These are phyloP conservation scores for Nicotiana undulata DNA, from an alignment of 257 asterid genomes.

Conservation along the genomic window DNA sequence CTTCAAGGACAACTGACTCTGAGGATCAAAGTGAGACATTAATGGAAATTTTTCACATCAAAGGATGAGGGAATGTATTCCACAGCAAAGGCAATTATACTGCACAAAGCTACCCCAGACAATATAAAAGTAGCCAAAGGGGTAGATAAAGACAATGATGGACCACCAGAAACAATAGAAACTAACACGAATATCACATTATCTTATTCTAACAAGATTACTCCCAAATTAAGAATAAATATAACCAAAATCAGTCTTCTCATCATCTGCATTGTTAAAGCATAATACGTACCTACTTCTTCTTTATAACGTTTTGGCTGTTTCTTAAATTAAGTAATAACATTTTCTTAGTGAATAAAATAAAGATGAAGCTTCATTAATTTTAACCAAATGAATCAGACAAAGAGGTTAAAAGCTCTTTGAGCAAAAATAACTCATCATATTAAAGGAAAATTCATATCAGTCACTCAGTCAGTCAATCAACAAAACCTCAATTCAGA, in stretches of 20 bases:
- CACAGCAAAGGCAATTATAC: conserved; percentile 13
- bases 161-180: conserved; percentile 38
- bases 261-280: not conserved
- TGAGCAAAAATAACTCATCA: too few species aligned
- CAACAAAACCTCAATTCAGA: too few species aligned
- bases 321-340: not conserved
- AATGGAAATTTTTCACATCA: conserved; percentile 3
- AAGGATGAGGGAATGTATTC: conserved; percentile 17
- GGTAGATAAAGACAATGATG: conserved; percentile 39
- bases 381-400: too few species aligned
- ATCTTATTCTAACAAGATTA: conserved; percentile 24
- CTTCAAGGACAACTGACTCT: not conserved
- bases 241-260: not conserved
- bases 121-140: conserved; percentile 19
- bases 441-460: too few species aligned
- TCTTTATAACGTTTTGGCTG: not conserved
- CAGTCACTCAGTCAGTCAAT: too few species aligned
- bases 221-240: not conserved
- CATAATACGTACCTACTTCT: not conserved
- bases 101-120: conserved; percentile 23
- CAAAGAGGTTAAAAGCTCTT: too few species aligned
- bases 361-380: too few species aligned
- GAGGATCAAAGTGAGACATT: conserved; percentile 1
- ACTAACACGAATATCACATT: conserved; percentile 36
- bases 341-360: not conserved